Evolutionary conservation across 2,329 filamentous ascomycete genomes (phyloP), one percentile per base, ranked within the genome.

Genomic region (Diaporthe aspalathi): DNA sequence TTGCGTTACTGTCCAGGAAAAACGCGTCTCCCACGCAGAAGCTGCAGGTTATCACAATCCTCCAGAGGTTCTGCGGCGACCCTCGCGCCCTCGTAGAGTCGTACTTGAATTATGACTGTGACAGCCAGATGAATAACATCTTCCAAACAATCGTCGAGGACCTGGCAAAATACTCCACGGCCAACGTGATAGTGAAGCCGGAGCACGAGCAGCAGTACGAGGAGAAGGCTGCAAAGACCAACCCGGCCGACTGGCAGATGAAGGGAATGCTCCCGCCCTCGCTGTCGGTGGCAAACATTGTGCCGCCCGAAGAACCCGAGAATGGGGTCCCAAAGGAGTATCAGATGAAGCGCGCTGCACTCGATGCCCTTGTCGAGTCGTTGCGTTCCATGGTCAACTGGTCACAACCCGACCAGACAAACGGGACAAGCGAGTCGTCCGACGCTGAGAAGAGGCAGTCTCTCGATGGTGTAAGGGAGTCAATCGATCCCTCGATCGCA

Each of bases 41-140:
- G 81, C 89, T 96, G 68, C 94, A 95, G 78, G 96, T 98, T 75
- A 89, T 99, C 80, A 91, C 90, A 72, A 90, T 99, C 32, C 87
- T 99, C 67, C 93, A 94, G 76, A 89, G 95, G 71, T 86, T 99
- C 60, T 95, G 93, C 72, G 91, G 90, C 20, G 96, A 99, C 79
- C 94, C 95, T 1, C 89, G 94, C 75, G 95, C 94, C 0, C 81
- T 99, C 62, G 96, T 99, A 20, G 96, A 99, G 81, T 92, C 95
- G 17, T 99, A 99, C 81, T 88, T 99, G 74, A 99, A 99, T 81
- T 99, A 99, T 79, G 96, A 99, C 80, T 99, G 96, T 82, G 97
- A 98, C 78, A 89, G 95, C 72, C 94, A 94, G 50, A 89, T 98
- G 72, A 95, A 98, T 82, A 99, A 99, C 81, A 96, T 98, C 81